Conservation (phyloP, 306 rosid species). For the Boehmeria nivea region DNA sequence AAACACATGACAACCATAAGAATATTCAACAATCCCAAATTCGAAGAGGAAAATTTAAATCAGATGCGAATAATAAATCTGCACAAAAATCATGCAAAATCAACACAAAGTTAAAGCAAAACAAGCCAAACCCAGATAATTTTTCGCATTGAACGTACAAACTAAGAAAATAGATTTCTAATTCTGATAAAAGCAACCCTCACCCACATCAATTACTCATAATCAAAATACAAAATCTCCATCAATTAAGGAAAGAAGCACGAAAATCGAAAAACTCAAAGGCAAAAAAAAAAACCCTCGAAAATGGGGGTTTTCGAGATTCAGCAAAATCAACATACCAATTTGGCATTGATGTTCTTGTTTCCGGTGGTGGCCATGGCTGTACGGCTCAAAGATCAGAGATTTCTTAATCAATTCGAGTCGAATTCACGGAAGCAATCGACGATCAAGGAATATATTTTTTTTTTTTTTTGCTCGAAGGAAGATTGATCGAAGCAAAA, state of each 20-base stretch:
- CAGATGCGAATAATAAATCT: too few relatives aligned
- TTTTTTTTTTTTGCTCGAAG: too few relatives aligned
- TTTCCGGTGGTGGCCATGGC: conserved; percentile 58
- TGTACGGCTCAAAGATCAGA: not conserved
- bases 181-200: not conserved
- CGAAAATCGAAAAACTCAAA: not conserved
- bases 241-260: too few relatives aligned
- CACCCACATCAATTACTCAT: too few relatives aligned
- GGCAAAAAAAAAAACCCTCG: not conserved
- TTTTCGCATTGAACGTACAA: not conserved
- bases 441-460: too few relatives aligned
- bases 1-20: not conserved
- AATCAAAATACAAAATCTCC: too few relatives aligned
- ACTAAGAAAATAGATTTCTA: not conserved
- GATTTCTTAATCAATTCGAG: not conserved
- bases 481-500: not conserved
- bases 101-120: too few relatives aligned
- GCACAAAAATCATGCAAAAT: too few relatives aligned
- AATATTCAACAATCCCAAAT: too few relatives aligned
- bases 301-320: conserved; percentile 6
- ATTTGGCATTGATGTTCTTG: conserved; percentile 57
- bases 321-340: conserved; percentile 28
- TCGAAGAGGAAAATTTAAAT: too few relatives aligned
- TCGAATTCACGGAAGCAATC: not conserved
- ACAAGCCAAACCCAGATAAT: not conserved